Conservation (phyloP, 805 yeast genomes). For the Ogataea allantospora region DNA sequence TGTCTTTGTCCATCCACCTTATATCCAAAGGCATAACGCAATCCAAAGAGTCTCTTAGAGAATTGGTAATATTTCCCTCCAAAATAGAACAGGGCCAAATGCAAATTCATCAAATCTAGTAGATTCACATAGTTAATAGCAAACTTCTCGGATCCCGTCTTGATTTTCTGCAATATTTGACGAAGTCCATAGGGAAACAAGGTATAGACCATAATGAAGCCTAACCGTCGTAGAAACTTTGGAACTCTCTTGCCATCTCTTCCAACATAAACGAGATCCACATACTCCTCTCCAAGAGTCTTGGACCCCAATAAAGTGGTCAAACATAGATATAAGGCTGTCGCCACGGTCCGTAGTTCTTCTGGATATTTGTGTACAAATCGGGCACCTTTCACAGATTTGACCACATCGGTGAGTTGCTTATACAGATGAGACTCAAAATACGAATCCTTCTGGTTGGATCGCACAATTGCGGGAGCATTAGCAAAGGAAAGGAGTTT, state of each 20-base stretch:
- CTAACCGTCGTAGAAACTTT: conserved; percentile 41
- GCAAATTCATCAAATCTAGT: conserved; percentile 60
- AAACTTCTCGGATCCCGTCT: conserved; percentile 17
- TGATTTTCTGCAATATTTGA: conserved; percentile 19
- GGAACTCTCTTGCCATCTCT: conserved; percentile 53
- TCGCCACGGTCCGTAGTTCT: conserved; percentile 57
- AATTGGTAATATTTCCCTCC: conserved; percentile 78
- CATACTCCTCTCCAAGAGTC: conserved; percentile 93
- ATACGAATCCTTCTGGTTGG: conserved; percentile 86
- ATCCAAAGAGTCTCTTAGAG: conserved; percentile 72
- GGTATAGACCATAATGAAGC: conserved; percentile 60
- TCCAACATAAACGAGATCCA: conserved; percentile 68
- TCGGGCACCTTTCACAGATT: conserved; percentile 57
- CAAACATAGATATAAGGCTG: conserved; percentile 60
- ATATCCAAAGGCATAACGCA: conserved; percentile 77
- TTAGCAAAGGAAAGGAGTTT: conserved; percentile 64
- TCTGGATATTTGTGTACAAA: conserved; percentile 62
- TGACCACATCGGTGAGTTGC: conserved; percentile 56
- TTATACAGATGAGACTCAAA: conserved; percentile 54
- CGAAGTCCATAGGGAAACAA: conserved; percentile 58
- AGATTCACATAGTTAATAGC: conserved; percentile 43
- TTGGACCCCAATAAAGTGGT: conserved; percentile 77
- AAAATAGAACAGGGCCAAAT: conserved; percentile 80
- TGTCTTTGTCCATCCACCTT: conserved; percentile 41
- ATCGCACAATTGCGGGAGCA: conserved; percentile 87